Evolutionary conservation across 148 eudicot genomes (phyloP), one percentile per base, ranked within the genome.

Genomic region (Dysphania ambrosioides): DNA sequence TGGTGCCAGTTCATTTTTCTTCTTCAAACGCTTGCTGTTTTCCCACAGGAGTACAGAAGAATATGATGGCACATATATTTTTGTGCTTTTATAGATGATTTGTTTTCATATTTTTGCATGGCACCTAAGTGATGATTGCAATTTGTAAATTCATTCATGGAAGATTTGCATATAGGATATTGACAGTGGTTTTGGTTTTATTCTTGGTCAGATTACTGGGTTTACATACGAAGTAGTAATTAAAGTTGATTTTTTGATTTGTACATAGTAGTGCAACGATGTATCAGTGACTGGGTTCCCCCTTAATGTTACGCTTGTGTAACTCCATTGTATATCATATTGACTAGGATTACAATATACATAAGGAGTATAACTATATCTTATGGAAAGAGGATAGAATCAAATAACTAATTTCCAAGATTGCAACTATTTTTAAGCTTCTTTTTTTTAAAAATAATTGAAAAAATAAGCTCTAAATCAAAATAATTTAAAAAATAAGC

Each of bases 61-160:
- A 57, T n/a, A n/a, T n/a, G n/a, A n/a, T 41, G 66, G 61, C 79
- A 51, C 77, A 35, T 19, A 30, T 15, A 56, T 53, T 44, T 68
- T 56, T 68, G 76, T 71, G 76, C 67, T 80, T n/a, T 16, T 29
- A 47, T 55, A 57, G 73, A 66, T 66, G 57, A 70, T 72, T 69
- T 72, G 21, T 27, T 59, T 62, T 72, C 65, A 44, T 47, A 35
- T n/a, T n/a, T 71, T 55, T 77, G 71, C 65, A 63, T 71, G 53
- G 24, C 41, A 64, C 32, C 31, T 24, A 34, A 26, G 47, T 65
- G 23, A 44, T 56, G 77, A 72, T 76, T 79, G 75, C 32, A 79
- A 69, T 40, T 75, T 75, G 78, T 70, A 79, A 51, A 74, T 66
- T 62, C 58, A 15, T 41, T 61, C 27, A 41, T 70, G 49, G 19